Conservation (phyloP, 257 asterid species). For the Rehmannia glutinosa region DNA sequence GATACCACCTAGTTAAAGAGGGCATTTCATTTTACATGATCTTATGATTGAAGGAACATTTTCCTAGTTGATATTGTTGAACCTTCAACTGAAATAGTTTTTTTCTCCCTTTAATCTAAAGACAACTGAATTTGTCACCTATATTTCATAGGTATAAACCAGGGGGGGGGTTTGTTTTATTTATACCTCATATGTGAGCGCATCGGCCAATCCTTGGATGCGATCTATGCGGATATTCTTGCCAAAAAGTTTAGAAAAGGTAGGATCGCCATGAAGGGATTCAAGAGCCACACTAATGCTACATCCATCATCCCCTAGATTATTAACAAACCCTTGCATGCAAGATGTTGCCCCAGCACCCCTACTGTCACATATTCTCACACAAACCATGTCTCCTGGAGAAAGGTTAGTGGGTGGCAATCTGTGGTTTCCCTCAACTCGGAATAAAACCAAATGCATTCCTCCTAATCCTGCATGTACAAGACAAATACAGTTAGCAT, state of each 20-base stretch:
- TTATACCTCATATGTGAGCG: slow-evolving; percentile 88
- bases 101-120: too few species aligned
- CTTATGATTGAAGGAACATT: background rate
- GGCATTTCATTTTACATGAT: background rate
- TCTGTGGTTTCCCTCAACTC: slow-evolving; percentile 80
- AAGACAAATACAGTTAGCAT: background rate
- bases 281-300: slow-evolving; percentile 91
- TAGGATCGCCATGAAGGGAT: slow-evolving; percentile 90
- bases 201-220: slow-evolving; percentile 92
- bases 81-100: background rate
- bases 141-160: too few species aligned
- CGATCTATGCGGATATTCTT: slow-evolving; percentile 90
- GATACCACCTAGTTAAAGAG: background rate
- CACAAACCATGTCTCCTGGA: slow-evolving; percentile 99
- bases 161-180: background rate
- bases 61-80: background rate
- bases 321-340: slow-evolving; percentile 90
- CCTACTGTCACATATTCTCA: slow-evolving; percentile 79
- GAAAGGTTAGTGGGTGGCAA: slow-evolving; percentile 94
- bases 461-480: slow-evolving; percentile 82
- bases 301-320: slow-evolving; percentile 89
- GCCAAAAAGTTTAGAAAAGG: slow-evolving; percentile 86
- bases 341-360: slow-evolving; percentile 93
- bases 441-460: slow-evolving; percentile 91
- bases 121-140: too few species aligned